Conservation (phyloP, 78 protist species). For the Planoprotostelium fungivorum region DNA sequence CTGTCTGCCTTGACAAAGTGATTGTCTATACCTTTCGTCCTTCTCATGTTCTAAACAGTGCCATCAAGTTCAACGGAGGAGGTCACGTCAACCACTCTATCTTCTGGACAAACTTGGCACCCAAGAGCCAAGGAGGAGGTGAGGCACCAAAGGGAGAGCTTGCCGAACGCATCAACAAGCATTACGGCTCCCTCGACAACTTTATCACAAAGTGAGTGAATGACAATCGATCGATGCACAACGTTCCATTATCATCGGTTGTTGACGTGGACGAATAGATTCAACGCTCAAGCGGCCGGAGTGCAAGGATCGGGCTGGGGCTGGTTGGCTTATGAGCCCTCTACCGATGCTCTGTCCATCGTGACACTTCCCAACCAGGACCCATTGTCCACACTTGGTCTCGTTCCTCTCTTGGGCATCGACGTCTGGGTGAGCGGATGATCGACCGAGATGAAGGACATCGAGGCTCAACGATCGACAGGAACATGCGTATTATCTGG, state of each 20-base stretch:
- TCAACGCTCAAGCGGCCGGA: conserved; percentile 75
- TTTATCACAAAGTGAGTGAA: neutral
- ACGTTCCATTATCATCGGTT: neutral
- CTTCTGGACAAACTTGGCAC: conserved; percentile 89
- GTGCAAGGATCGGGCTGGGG: conserved; percentile 90
- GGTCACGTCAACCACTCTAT: conserved; percentile 94
- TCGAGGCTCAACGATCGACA: neutral
- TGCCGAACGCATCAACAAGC: conserved; percentile 45
- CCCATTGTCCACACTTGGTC: conserved; percentile 66
- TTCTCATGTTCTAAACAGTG: conserved; percentile 3
- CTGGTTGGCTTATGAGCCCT: conserved; percentile 74
- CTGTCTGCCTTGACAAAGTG: neutral
- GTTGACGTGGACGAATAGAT: conserved; percentile 41
- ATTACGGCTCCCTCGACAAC: conserved; percentile 16
- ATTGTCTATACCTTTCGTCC: neutral
- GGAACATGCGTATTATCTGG: conserved; percentile 85
- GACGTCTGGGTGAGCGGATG: conserved; percentile 78
- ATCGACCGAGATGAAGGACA: neutral
- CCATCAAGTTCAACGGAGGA: conserved; percentile 90
- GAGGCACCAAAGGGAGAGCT: conserved; percentile 52
- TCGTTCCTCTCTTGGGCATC: conserved; percentile 78
- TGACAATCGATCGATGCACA: neutral
- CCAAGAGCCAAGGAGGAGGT: conserved; percentile 71
- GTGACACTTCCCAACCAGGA: conserved; percentile 74
- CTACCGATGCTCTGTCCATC: conserved; percentile 29